Evolutionary conservation across 371 early-diverging fungal species (phyloP).

Genomic region (Nematocida sp.): DNA sequence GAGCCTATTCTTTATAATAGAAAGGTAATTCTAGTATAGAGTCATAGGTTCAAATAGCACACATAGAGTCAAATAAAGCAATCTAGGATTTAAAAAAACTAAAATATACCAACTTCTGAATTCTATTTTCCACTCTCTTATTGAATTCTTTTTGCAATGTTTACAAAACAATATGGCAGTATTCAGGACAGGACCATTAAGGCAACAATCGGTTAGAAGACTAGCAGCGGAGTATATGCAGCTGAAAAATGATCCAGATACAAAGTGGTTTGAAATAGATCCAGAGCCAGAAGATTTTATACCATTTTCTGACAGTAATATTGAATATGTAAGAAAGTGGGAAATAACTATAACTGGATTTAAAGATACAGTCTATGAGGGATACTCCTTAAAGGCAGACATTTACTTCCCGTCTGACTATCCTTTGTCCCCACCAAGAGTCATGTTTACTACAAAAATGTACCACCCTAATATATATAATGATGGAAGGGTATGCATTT

Average conservation of each 20-base stretch:
- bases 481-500: constrained; percentile 94
- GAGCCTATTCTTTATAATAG: too few species aligned
- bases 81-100: background rate
- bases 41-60: too few species aligned
- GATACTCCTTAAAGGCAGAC: constrained; percentile 72
- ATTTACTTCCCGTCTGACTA: constrained; percentile 73
- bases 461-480: constrained; percentile 78
- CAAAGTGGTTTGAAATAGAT: constrained; percentile 39
- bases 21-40: too few species aligned
- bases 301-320: constrained; percentile 4
- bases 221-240: constrained; percentile 45
- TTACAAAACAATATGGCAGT: constrained; percentile 25
- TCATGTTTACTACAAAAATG: constrained; percentile 77
- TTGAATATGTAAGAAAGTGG: constrained; percentile 56
- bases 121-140: background rate
- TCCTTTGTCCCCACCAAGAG: constrained; percentile 77
- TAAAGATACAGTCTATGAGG: constrained; percentile 73
- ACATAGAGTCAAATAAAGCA: too few species aligned
- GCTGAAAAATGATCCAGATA: constrained; percentile 53
- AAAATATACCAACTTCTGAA: background rate
- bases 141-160: constrained; percentile 29
- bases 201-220: constrained; percentile 32
- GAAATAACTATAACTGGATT: constrained; percentile 70
- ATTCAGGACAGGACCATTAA: constrained; percentile 14
- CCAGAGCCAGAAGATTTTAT: constrained; percentile 17